Percentiles rank a stretch among this genome's conserved stretches.
Conservation (phyloP, 148 eudicot genomes). For the Diospyros lotus region DNA sequence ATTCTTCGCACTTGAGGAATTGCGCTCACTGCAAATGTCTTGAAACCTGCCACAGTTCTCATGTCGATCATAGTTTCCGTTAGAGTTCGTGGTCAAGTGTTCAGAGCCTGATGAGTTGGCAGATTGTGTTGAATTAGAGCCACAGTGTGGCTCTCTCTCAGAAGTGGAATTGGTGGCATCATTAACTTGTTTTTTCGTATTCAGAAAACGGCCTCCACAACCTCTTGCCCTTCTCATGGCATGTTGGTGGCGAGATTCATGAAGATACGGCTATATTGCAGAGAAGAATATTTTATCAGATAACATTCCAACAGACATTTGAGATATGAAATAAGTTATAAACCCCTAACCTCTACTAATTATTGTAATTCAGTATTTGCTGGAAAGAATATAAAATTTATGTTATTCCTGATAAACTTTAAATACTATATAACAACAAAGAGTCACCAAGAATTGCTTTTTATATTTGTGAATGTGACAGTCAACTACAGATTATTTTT, state of each 20-base stretch:
- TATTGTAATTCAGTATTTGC: too few relatives aligned
- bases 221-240: slow-evolving; percentile 80
- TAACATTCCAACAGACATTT: neutral
- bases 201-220: slow-evolving; percentile 72
- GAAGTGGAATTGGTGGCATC: slow-evolving; percentile 22
- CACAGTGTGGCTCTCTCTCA: slow-evolving; percentile 21
- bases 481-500: too few relatives aligned
- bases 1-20: slow-evolving; percentile 21
- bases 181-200: slow-evolving; percentile 41
- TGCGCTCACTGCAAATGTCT: slow-evolving; percentile 19
- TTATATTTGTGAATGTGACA: too few relatives aligned
- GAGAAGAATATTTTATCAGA: neutral
- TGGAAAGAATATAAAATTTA: too few relatives aligned
- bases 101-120: slow-evolving; percentile 28
- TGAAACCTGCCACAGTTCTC: slow-evolving; percentile 15
- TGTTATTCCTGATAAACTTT: too few relatives aligned
- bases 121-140: slow-evolving; percentile 17
- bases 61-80: slow-evolving; percentile 20
- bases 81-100: slow-evolving; percentile 12
- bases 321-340: neutral
- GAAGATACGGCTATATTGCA: slow-evolving; percentile 62
- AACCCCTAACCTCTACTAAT: neutral
- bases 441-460: too few relatives aligned
- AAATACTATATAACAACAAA: too few relatives aligned
- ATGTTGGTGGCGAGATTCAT: slow-evolving; percentile 73